Base-by-base conservation (phyloP, 495 filamentous ascomycete genomes). In the Aspergillus saccharolyticus region DNA sequence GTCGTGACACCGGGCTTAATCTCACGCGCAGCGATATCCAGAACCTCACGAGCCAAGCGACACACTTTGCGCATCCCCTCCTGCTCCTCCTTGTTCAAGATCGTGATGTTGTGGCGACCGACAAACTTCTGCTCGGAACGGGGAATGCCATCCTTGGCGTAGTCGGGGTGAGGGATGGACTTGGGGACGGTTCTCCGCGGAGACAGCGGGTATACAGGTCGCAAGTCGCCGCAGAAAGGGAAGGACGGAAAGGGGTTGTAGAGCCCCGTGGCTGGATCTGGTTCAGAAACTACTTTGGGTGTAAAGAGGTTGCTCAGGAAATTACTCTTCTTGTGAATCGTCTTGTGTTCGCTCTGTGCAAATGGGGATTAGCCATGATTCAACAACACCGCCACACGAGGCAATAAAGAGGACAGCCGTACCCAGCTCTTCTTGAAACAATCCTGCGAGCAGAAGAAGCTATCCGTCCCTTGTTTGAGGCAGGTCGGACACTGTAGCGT, bases 351-450 rank as follows among this genome's bases (percentile, higher is more conserved):
- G 70, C 72, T 74, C 91, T 97, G 42, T 15, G 42, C 20, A 8
- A 8, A 18, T 18, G 30, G n/a, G 33, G 12, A 12, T 39, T 39
- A 39, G 33, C 14, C 33, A 39, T 12, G 14, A 15, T 39, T 15
- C 6, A 39, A 39, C 4, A 12, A 15, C 7, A 12, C 4, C 2
- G 33, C 55, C 66, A 67, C 69, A 62, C 51, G 70, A 39, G 44
- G 62, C 58, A 58, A 61, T 64, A 56, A 64, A 67, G 55, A 60
- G 25, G n/a, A n/a, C n/a, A 55, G 58, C 87, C 68, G 33, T 83
- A 97, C 94, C 94, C 94, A 98, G 76, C 90, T 97, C 68, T 84
- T 84, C 79, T 96, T 97, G 77, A 98, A 98, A 80, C 94, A 98
- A 65, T 97, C 95, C 69, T 98, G 95, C 12, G 91, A 91, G 78